Conservation (phyloP, 129 eudicot species). For the Ambrosia trifida region DNA sequence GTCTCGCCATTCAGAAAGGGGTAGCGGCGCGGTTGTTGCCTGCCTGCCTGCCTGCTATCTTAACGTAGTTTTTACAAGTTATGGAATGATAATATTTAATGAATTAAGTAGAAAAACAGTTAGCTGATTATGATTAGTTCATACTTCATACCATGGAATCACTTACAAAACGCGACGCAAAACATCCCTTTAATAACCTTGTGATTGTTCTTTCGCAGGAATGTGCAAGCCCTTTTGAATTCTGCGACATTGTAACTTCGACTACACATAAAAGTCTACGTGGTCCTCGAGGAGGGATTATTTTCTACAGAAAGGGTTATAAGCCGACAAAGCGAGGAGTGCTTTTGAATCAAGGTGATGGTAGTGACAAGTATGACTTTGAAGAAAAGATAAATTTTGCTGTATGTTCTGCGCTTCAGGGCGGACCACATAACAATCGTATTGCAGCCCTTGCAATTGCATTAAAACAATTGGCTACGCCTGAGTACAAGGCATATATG, state of each 20-base stretch:
- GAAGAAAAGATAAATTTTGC: constrained; percentile 96
- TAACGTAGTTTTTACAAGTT: too few relatives aligned
- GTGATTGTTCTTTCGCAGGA: constrained; percentile 49
- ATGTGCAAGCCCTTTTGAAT: constrained; percentile 88
- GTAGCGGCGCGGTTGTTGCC: too few relatives aligned
- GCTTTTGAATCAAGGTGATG: constrained; percentile 75
- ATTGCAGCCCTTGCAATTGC: constrained; percentile 97
- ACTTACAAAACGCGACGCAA: not conserved
- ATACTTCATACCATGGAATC: not conserved
- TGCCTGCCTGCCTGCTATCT: too few relatives aligned
- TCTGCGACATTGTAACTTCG: constrained; percentile 90
- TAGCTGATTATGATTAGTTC: not conserved
- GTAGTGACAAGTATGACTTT: constrained; percentile 71
- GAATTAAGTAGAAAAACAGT: too few relatives aligned
- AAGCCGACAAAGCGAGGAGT: constrained; percentile 68
- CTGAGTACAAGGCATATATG: constrained; percentile 84
- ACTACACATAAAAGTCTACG: constrained; percentile 98
- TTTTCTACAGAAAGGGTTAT: constrained; percentile 78
- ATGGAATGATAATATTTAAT: too few relatives aligned
- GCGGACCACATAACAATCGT: constrained; percentile 97
- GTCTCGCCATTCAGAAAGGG: too few relatives aligned
- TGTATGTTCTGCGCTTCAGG: constrained; percentile 94
- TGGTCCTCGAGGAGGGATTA: constrained; percentile 97
- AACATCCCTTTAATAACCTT: not conserved
- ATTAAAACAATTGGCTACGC: constrained; percentile 84